Evolutionary conservation across 441 rosid species (phyloP).

Genomic region (Hypseocharis bilobata): DNA sequence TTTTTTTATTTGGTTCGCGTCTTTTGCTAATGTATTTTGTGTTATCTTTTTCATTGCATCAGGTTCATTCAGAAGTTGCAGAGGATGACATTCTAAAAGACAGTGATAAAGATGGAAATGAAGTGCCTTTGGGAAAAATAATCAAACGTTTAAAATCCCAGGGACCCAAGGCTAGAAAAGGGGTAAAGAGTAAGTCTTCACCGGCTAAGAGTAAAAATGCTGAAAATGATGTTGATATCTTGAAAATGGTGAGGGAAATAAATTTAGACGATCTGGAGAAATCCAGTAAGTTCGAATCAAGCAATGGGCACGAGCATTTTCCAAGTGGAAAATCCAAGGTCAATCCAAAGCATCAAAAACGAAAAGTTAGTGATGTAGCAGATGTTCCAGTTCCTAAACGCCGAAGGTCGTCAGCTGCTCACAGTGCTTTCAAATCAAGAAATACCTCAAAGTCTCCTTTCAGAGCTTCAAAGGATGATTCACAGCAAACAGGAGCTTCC

Average conservation of each 20-base stretch:
- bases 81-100: slow-evolving; percentile 47
- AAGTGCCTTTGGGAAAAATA: slow-evolving; percentile 72
- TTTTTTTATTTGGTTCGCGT: slow-evolving; percentile 16
- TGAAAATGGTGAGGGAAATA: slow-evolving; percentile 88
- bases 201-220: slow-evolving; percentile 40
- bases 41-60: slow-evolving; percentile 21
- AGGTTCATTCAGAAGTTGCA: slow-evolving; percentile 42
- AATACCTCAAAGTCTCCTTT: slow-evolving; percentile 31
- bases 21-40: slow-evolving; percentile 22
- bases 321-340: slow-evolving; percentile 37
- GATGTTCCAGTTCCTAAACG: slow-evolving; percentile 63
- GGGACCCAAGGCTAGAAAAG: slow-evolving; percentile 53
- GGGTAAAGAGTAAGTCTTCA: slow-evolving; percentile 39
- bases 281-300: slow-evolving; percentile 59
- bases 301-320: slow-evolving; percentile 65
- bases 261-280: slow-evolving; percentile 55
- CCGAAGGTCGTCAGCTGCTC: slow-evolving; percentile 55
- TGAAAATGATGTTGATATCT: slow-evolving; percentile 70
- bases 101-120: slow-evolving; percentile 64
- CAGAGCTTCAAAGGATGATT: slow-evolving; percentile 31
- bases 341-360: slow-evolving; percentile 42
- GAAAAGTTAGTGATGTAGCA: slow-evolving; percentile 43
- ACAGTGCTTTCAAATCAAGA: slow-evolving; percentile 46
- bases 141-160: slow-evolving; percentile 60
- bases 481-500: slow-evolving; percentile 28